These are phyloP conservation scores for Recurvomyces mirabilis DNA, from an alignment of 495 filamentous ascomycete genomes.

Conservation along the genomic window DNA sequence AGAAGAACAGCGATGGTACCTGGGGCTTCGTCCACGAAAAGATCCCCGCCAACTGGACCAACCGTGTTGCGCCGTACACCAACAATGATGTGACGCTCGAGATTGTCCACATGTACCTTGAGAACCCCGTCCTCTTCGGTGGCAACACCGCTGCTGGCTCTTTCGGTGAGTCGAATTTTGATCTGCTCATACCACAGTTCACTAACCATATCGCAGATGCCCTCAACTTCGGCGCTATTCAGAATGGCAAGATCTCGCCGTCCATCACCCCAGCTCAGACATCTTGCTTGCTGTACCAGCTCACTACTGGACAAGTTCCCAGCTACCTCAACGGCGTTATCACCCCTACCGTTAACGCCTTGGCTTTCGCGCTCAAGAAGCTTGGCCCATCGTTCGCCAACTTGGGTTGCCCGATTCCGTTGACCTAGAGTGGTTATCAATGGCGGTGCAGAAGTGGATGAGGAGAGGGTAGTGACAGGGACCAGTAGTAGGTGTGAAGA, in stretches of 20 bases:
- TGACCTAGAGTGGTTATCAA: too few relatives aligned
- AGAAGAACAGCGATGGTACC: slow-evolving; percentile 24
- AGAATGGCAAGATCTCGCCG: slow-evolving; percentile 24
- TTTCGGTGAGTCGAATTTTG: slow-evolving; percentile 14
- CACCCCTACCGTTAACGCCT: slow-evolving; percentile 24
- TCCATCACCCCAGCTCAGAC: slow-evolving; percentile 12
- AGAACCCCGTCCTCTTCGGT: slow-evolving; percentile 33
- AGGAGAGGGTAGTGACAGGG: too few relatives aligned
- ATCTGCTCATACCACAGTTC: not conserved
- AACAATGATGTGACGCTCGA: slow-evolving; percentile 24
- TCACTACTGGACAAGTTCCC: slow-evolving; percentile 27
- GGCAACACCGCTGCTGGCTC: slow-evolving; percentile 27
- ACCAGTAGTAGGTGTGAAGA: too few relatives aligned
- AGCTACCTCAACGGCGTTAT: slow-evolving; percentile 26
- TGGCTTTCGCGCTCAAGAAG: slow-evolving; percentile 21
- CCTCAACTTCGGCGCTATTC: slow-evolving; percentile 25
- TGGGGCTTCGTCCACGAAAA: slow-evolving; percentile 31
- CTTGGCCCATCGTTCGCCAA: slow-evolving; percentile 22
- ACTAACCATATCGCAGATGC: slow-evolving; percentile 12
- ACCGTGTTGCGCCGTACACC: slow-evolving; percentile 29
- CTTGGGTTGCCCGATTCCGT: slow-evolving; percentile 27
- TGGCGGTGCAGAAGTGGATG: too few relatives aligned
- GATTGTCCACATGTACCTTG: slow-evolving; percentile 29
- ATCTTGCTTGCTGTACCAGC: slow-evolving; percentile 31
- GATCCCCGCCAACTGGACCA: slow-evolving; percentile 33